Base-by-base conservation (phyloP, 1,284 basidiomycete genomes). In the Puccinia novopanici region DNA sequence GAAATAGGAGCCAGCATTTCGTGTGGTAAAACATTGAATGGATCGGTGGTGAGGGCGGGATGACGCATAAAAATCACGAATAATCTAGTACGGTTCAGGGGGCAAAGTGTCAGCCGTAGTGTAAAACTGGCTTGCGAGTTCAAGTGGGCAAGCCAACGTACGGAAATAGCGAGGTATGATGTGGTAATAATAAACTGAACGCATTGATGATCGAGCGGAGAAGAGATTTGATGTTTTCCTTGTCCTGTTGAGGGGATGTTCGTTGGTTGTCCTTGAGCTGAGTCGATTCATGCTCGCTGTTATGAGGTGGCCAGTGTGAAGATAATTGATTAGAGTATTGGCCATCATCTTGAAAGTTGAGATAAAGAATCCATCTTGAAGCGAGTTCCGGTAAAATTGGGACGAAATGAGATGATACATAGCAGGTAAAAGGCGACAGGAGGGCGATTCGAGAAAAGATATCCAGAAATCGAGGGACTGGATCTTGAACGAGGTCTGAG, bases 161-260 rank as follows among this genome's bases (percentile, higher is more conserved):
- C 72, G 70, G 72, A 70, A 81, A 81, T 67, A 81, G 57, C 19
- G 71, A 68, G n/a, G n/a, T 34, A 27, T 81, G 72, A 45, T 55
- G 73, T 4, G 63, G 37, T 57, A 81, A 68, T 48, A 72, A 75
- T n/a, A 74, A 55, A 19, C 50, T 61, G 65, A 81, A 81, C 5
- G 79, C 59, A 27, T 50, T 65, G 22, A 75, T 67, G 45, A 81
- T 72, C 27, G n/a, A 30, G 52, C 61, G 50, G 8, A 81, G 52
- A n/a, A 27, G 40, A 15, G 45, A 48, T 27, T 80, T 80, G 42
- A 54, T 65, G 12, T 30, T 55, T 67, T 80, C 78, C n/a, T 37
- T 45, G 24, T 50, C 1, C 27, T 40, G 3, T 13, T n/a, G n/a
- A n/a, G n/a, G n/a, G n/a, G 55, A 13, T 48, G 50, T 45, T 24